Evolutionary conservation across 108 stramenopile genomes (phyloP).

Genomic region (Phaeodactylum tricornutum): DNA sequence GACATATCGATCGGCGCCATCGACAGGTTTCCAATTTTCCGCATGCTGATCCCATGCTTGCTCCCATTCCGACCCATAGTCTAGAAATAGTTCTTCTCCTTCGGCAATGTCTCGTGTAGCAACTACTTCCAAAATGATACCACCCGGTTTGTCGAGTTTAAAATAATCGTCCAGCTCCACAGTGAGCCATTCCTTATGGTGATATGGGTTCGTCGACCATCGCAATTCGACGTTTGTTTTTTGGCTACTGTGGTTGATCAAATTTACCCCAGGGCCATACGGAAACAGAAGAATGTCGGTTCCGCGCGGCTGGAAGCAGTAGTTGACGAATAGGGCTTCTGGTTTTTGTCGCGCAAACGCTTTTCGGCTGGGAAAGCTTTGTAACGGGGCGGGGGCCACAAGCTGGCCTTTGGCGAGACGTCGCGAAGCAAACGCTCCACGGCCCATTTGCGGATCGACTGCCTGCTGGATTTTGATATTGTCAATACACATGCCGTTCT

Average conservation of each 20-base stretch:
- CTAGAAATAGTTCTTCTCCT: constrained; percentile 37
- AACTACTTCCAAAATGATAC: constrained; percentile 28
- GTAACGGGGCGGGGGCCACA: constrained; percentile 21
- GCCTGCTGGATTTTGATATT: constrained; percentile 12
- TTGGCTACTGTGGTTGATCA: constrained; percentile 18
- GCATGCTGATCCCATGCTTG: constrained; percentile 36
- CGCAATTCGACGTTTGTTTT: constrained; percentile 41
- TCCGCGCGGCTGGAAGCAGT: constrained; percentile 20
- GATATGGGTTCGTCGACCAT: constrained; percentile 20
- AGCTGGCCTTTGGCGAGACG: constrained; percentile 10
- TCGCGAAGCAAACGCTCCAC: constrained; percentile 22
- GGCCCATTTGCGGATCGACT: constrained; percentile 1
- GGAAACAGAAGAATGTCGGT: constrained; percentile 14
- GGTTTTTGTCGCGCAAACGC: not conserved
- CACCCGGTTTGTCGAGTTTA: not conserved
- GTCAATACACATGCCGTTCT: constrained; percentile 29
- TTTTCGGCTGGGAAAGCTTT: not conserved
- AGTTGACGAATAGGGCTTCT: constrained; percentile 20
- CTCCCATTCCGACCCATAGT: constrained; percentile 43
- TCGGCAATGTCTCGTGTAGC: constrained; percentile 36
- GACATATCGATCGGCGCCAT: not conserved
- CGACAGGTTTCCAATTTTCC: constrained; percentile 12
- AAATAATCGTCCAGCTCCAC: not conserved
- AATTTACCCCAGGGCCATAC: constrained; percentile 15
- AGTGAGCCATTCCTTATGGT: constrained; percentile 1